A percentile compares a stretch with the other conserved stretches of the same genome.
Evolutionary conservation across 78 protist species (phyloP).

Genomic region (Dictyostelium capitatum): DNA sequence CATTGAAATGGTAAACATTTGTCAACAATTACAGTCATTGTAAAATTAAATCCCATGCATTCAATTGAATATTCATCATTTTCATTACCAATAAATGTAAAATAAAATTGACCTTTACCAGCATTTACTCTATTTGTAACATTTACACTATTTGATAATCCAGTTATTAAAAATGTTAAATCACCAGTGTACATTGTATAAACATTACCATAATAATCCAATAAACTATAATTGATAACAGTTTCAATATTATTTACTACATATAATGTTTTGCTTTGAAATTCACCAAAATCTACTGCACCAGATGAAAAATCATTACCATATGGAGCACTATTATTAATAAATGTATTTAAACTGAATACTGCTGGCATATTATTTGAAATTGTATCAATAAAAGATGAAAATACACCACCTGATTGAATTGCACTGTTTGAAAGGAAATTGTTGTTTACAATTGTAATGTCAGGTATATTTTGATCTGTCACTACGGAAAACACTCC

Average conservation of each 20-base stretch:
- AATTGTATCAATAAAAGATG: background rate
- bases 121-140: background rate
- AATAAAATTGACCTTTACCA: background rate
- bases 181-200: background rate
- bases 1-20: background rate
- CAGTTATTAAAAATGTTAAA: background rate
- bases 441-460: background rate
- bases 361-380: background rate
- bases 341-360: background rate
- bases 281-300: background rate
- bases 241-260: background rate
- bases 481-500: background rate
- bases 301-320: background rate
- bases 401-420: conserved; percentile 7
- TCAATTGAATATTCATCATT: background rate
- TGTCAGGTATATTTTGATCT: background rate
- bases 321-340: background rate
- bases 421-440: background rate
- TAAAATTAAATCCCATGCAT: background rate
- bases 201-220: background rate
- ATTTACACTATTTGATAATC: background rate
- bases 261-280: background rate
- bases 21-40: background rate
- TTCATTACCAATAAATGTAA: background rate
- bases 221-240: background rate